These are phyloP conservation scores for Capsicum pubescens DNA, from an alignment of 257 asterid species.

Conservation along the genomic window DNA sequence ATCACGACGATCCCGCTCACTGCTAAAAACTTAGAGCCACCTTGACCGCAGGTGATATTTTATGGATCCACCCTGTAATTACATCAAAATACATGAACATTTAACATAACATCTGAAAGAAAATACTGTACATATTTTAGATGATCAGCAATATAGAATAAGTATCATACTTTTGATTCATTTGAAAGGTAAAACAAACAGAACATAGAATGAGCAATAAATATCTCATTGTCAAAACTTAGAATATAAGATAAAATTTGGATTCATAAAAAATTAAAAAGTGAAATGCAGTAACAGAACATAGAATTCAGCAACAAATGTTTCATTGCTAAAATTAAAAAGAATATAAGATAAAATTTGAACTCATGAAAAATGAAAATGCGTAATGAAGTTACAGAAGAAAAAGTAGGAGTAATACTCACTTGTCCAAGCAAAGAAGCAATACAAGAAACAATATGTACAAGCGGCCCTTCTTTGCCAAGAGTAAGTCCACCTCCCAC, in stretches of 20 bases:
- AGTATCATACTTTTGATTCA: not conserved
- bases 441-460: conserved; percentile 96
- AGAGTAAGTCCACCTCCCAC: conserved; percentile 99
- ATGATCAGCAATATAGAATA: not conserved
- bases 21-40: conserved; percentile 92
- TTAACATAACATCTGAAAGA: not conserved
- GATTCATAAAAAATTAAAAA: not conserved
- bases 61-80: conserved; percentile 89
- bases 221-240: not conserved
- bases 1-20: conserved; percentile 99
- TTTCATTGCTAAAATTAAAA: not conserved
- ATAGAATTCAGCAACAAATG: not conserved
- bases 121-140: conserved; percentile 6
- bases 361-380: not conserved
- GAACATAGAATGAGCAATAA: not conserved
- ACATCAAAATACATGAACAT: conserved; percentile 24
- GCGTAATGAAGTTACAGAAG: not conserved
- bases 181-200: not conserved
- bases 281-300: not conserved
- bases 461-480: conserved; percentile 99
- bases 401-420: conserved; percentile 38
- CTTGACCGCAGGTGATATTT: conserved; percentile 88
- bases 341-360: not conserved
- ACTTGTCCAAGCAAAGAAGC: conserved; percentile 99
- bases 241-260: not conserved